Conservation (phyloP, 257 asterid species). For the Solanum clarkiae region DNA sequence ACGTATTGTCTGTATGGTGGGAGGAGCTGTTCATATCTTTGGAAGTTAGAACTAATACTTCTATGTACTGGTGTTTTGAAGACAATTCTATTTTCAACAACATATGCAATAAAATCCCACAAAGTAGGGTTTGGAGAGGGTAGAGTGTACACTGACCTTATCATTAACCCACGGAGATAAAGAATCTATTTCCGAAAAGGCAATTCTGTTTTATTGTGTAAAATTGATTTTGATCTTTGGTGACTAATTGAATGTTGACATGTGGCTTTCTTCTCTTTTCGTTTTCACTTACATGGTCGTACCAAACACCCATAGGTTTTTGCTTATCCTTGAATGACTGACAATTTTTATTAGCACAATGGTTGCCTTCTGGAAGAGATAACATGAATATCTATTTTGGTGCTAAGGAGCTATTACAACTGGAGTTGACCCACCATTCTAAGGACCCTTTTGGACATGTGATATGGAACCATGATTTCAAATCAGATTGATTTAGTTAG, state of each 20-base stretch:
- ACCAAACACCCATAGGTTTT: background rate
- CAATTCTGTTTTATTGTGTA: background rate
- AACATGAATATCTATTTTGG: background rate
- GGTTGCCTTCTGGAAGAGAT: background rate
- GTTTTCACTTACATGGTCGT: background rate
- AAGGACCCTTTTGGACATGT: background rate
- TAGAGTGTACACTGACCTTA: no score
- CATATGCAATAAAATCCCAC: no score
- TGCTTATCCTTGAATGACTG: background rate
- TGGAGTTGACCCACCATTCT: background rate
- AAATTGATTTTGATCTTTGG: background rate
- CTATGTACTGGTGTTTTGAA: background rate
- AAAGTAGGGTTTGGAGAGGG: no score
- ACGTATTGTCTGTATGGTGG: background rate
- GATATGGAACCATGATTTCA: background rate
- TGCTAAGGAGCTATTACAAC: background rate
- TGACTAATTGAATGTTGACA: background rate
- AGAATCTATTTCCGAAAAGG: no score
- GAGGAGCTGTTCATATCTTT: background rate
- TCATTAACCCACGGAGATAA: no score
- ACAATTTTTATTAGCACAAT: background rate
- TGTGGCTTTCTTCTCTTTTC: background rate
- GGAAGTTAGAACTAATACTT: background rate
- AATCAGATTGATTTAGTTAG: background rate
- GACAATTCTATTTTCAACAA: background rate